Percentiles rank a stretch among this genome's conserved stretches.
Evolutionary conservation across 2,329 filamentous ascomycete genomes (phyloP).

Genomic region (Tolypocladium ovalisporum): DNA sequence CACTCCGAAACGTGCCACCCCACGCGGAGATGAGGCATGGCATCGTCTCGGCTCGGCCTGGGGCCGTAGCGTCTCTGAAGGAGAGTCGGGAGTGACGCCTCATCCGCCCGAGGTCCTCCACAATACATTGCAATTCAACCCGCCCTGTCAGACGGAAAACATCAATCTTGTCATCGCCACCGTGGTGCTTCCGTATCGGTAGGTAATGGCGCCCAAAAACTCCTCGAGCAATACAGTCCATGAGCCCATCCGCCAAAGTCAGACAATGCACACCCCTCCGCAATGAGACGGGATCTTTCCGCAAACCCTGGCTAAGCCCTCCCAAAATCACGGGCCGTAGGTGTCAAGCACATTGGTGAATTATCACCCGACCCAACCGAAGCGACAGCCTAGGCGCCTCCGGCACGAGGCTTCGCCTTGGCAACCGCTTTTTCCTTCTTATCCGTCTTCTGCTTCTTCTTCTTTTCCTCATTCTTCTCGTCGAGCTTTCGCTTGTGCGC

Average conservation of each 20-base stretch:
- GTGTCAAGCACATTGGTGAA: background rate
- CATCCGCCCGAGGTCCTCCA: background rate
- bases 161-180: background rate
- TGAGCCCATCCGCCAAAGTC: background rate
- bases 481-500: constrained; percentile 87
- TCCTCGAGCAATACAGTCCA: background rate
- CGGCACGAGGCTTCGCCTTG: constrained; percentile 70
- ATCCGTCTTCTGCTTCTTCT: constrained; percentile 89
- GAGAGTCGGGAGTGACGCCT: background rate
- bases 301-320: background rate
- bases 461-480: constrained; percentile 81
- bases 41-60: background rate
- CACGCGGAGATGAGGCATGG: background rate
- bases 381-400: background rate
- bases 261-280: background rate
- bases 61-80: background rate
- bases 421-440: constrained; percentile 91
- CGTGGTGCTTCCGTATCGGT: no score
- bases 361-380: background rate
- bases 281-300: background rate
- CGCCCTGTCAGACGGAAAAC: background rate
- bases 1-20: background rate
- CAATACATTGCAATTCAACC: background rate
- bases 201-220: background rate
- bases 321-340: background rate